Evolutionary conservation across 352 stramenopile genomes (phyloP), one percentile per base, ranked within the genome.

Genomic region (Pythium utonaiense): DNA sequence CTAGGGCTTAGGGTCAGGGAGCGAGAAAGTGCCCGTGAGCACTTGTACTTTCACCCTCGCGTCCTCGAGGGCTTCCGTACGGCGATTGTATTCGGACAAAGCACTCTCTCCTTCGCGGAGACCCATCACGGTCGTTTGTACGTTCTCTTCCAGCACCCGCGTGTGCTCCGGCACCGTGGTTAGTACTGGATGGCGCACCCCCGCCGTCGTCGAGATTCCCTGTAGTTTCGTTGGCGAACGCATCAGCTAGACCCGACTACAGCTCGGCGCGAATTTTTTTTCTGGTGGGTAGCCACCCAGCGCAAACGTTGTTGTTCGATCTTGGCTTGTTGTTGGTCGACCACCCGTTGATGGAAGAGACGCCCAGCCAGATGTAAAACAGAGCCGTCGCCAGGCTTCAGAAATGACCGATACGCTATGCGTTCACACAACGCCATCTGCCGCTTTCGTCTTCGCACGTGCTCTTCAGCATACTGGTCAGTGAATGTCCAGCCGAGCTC

Each of bases 161-260:
- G n/a, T n/a, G n/a, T n/a, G n/a, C n/a, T n/a, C n/a, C n/a, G n/a
- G n/a, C n/a, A n/a, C n/a, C n/a, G n/a, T n/a, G n/a, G n/a, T n/a
- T n/a, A n/a, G n/a, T n/a, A n/a, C n/a, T n/a, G n/a, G n/a, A n/a
- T n/a, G n/a, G n/a, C n/a, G n/a, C n/a, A n/a, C n/a, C n/a, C n/a
- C n/a, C n/a, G n/a, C n/a, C n/a, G n/a, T n/a, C 0, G 22, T 16
- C 0, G 25, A 21, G n/a, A n/a, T n/a, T n/a, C n/a, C n/a, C n/a
- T 2, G 53, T 33, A n/a, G 52, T 14, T 38, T 64, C 57, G 27
- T 53, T 45, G 82, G 22, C 60, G 72, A 40, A n/a, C 4, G 33
- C 28, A 33, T 33, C 28, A 9, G 9, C 28, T 62, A 28, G 8
- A 31, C 3, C 16, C 16, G 12, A 25, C n/a, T 56, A 58, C 0